Evolutionary conservation across 805 yeast species (phyloP), one percentile per base, ranked within the genome.

Genomic region (Zygotorulaspora chibaensis): DNA sequence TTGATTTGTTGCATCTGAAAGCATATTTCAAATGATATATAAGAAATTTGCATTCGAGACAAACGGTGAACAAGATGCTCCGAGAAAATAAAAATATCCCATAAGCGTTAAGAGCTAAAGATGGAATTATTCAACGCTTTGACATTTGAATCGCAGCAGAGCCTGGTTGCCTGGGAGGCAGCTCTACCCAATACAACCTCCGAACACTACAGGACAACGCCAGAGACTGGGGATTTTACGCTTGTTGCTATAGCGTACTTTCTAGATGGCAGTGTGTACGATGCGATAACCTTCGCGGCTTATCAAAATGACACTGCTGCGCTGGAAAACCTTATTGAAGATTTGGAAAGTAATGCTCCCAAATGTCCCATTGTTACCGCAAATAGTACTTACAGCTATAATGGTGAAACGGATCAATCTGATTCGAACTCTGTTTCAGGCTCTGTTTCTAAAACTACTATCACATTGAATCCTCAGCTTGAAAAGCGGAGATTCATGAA

Each of bases 141-240:
- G 17, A 36, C 39, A 23, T 11, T 12, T 4, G 39, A 20, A 4
- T 23, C 29, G 13, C 39, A 36, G 39, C 26, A 36, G 17, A 20
- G 17, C 16, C 26, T 36, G 12, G 29, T 36, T 16, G 15, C 39
- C 26, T 36, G 39, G 39, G 39, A 36, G 28, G 39, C 28, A 11
- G 39, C 39, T 12, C 17, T 36, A 20, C 39, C 39, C 26, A 36
- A 36, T 15, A 36, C 39, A 12, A 36, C 39, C 39, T 36, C 29
- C 12, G 28, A 11, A n/a, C 39, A 36, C 39, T 36, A 36, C 28
- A 36, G 29, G 28, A 36, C 39, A 26, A 15, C n/a, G 28, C 39
- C 39, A 20, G 39, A 36, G 39, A n/a, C 16, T 36, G 39, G 39
- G n/a, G 39, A 36, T 20, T 26, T 23, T 36, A 26, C 13, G 28